Conservation (phyloP, 768 basidiomycete species). For the Leccinum olivaceopallidum region DNA sequence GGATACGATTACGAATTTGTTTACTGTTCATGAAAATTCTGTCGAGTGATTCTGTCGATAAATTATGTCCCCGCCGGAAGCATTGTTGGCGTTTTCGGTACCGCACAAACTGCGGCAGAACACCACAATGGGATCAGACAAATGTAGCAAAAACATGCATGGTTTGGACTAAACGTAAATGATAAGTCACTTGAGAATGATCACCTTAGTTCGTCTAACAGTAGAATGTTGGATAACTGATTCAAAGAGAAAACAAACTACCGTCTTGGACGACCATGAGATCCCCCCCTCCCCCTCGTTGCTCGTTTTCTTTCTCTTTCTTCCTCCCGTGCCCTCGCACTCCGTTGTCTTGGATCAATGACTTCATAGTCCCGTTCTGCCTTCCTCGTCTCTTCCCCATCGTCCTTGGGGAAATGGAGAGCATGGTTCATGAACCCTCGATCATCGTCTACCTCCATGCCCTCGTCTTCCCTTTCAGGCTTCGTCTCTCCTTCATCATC, state of each 20-base stretch:
- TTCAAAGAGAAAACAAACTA: constrained; percentile 7
- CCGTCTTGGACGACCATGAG: constrained; percentile 20
- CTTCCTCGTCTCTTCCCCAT: constrained; percentile 71
- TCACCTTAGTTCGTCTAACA: too few relatives aligned
- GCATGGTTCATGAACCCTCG: constrained; percentile 71
- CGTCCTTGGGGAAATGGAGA: constrained; percentile 76
- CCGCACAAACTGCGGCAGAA: not conserved
- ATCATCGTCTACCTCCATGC: constrained; percentile 79
- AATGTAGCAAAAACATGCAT: too few relatives aligned
- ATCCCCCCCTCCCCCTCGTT: constrained; percentile 24
- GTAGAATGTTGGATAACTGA: not conserved
- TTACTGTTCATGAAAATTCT: not conserved
- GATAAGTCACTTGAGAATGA: too few relatives aligned
- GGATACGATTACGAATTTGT: not conserved
- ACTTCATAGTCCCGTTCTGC: constrained; percentile 88
- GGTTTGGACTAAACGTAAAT: too few relatives aligned
- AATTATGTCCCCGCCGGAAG: not conserved
- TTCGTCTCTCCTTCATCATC: constrained; percentile 15
- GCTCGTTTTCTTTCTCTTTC: constrained; percentile 63
- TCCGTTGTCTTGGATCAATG: constrained; percentile 76
- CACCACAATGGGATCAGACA: not conserved
- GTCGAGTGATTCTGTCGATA: too few relatives aligned
- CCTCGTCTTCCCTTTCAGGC: constrained; percentile 43
- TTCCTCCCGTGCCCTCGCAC: constrained; percentile 76
- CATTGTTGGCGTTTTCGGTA: not conserved